phyloP scores from a whole-genome alignment of 2,329 filamentous ascomycete genomes.

The Emergomyces africanus region DNA sequence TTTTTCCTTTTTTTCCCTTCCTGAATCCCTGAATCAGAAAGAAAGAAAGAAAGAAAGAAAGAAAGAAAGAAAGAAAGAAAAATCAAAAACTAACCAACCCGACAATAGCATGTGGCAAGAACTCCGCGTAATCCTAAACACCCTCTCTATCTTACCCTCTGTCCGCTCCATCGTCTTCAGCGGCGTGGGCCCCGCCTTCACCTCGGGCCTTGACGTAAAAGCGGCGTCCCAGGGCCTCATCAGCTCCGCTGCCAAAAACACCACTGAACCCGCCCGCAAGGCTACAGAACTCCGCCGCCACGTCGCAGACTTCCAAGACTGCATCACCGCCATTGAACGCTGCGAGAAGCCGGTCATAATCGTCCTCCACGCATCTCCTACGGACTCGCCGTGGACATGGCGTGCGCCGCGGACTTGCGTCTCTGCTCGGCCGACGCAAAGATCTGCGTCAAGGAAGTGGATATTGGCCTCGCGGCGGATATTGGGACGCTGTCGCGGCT shows the following conservation, averaged over 20 bases:
- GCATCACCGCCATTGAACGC: slow-evolving; percentile 61
- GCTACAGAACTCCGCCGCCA: slow-evolving; percentile 51
- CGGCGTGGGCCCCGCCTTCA: slow-evolving; percentile 76
- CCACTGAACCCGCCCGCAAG: slow-evolving; percentile 49
- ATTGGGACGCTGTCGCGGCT: slow-evolving; percentile 35
- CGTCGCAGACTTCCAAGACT: slow-evolving; percentile 68
- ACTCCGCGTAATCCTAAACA: slow-evolving; percentile 57
- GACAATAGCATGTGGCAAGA: slow-evolving; percentile 67
- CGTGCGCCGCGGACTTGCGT: slow-evolving; percentile 31
- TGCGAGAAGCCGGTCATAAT: slow-evolving; percentile 89
- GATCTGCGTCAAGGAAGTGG: slow-evolving; percentile 37
- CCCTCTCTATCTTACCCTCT: slow-evolving; percentile 57
- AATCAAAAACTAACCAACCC: neutral
- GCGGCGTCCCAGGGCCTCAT: slow-evolving; percentile 47
- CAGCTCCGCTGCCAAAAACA: slow-evolving; percentile 16
- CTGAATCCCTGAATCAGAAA: no score
- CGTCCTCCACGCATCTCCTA: slow-evolving; percentile 64
- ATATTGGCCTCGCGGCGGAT: slow-evolving; percentile 38
- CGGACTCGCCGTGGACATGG: slow-evolving; percentile 60
- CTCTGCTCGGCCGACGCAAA: slow-evolving; percentile 24
- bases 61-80: no score
- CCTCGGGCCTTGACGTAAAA: slow-evolving; percentile 70
- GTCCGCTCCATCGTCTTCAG: slow-evolving; percentile 69
- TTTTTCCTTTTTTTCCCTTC: no score
- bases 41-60: no score